Base-by-base conservation (phyloP, 352 stramenopile species). In the Phytopythium ostracodes region DNA sequence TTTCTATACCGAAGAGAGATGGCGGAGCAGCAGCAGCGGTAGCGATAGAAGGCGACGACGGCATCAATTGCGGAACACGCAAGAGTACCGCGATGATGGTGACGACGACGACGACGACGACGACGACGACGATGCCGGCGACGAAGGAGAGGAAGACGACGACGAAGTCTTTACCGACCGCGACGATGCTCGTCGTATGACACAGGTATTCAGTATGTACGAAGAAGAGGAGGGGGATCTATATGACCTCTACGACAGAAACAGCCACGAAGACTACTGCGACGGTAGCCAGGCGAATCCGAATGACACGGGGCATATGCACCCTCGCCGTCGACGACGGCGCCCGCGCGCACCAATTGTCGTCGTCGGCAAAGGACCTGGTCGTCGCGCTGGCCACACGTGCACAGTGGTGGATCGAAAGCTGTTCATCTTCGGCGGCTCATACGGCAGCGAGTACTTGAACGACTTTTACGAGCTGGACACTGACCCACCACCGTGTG, bases 401-500 rank as follows among this genome's bases (percentile, higher is more conserved):
- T 97, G 93, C 52, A 98, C 94, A 7, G 90, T 97, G 2, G 85
- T 98, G 10, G 89, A 96, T 64, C 84, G 92, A 42, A 87, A 92
- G 66, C 91, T 99, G 22, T 97, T 97, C 60, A 72, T 98, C 5
- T 98, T 99, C 79, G 94, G 94, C 43, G 94, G 96, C 15, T 96
- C 80, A 4, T 97, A 88, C 55, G 89, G 90, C 12, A 89, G 84
- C 60, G 88, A 98, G 50, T 98, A 98, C 69, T 73, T 98, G 10
- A 97, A 95, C 72, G 96, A 99, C 67, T 96, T 98, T 55, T 97
- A 95, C 62, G 84, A 97, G 46, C 76, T 99, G 20, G 94, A 98
- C 67, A 98, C 94, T 10, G 96, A 99, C 64, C 92, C 94, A 53
- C 77, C 86, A 42, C 93, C 92, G 33, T 68, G 81, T 1, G 86